phyloP scores from a whole-genome alignment of 140 eudicot genomes.

The Stevia rebaudiana region DNA sequence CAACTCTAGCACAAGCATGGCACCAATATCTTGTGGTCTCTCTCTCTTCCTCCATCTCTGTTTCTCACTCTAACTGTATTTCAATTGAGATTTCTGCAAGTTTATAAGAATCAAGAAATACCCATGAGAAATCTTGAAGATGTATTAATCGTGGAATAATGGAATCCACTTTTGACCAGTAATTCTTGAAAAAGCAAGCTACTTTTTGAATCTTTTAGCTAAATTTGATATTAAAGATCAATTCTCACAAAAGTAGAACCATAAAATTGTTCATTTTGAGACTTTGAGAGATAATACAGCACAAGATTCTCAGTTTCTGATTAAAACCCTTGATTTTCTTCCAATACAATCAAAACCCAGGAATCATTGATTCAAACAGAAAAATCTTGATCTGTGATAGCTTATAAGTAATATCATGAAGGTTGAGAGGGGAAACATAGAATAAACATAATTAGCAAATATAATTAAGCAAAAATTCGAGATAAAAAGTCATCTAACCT shows the following conservation, averaged over 20 bases:
- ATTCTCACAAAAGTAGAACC: background rate
- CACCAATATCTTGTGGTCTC: slow-evolving; percentile 55
- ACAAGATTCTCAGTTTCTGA: background rate
- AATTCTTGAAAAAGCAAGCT: background rate
- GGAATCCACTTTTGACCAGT: too few species aligned
- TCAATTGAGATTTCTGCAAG: slow-evolving; percentile 21
- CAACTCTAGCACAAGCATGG: slow-evolving; percentile 42
- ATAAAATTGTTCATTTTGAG: background rate
- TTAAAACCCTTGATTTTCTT: background rate
- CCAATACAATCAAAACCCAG: background rate
- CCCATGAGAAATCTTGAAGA: slow-evolving; percentile 1
- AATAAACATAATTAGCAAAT: too few species aligned
- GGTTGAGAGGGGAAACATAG: background rate
- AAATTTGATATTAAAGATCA: background rate
- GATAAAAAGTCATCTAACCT: slow-evolving; percentile 16
- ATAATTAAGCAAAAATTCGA: too few species aligned
- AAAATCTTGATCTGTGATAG: background rate
- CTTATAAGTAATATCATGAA: background rate
- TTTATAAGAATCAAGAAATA: background rate
- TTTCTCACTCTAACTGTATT: slow-evolving; percentile 13
- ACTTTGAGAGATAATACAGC: too few species aligned
- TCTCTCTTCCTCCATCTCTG: slow-evolving; percentile 32
- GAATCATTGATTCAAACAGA: background rate
- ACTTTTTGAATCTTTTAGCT: slow-evolving; percentile 5
- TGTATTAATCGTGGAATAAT: too few species aligned